Base-by-base conservation (phyloP, 371 early-diverging fungal genomes). In the Apophysomyces ossiformis region DNA sequence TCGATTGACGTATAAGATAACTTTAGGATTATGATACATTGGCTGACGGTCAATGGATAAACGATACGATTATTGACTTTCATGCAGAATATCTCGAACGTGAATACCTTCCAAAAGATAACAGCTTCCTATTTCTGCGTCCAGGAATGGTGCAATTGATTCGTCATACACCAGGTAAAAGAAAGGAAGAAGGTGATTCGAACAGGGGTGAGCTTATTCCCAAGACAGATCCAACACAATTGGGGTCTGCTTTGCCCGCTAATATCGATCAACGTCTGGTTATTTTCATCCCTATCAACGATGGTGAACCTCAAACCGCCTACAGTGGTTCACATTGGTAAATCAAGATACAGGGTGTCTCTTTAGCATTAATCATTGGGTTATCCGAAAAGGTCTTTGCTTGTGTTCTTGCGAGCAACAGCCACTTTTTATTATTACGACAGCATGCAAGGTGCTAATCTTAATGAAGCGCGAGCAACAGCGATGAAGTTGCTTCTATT, bases 1-100 rank as follows among this genome's bases (percentile, higher is more conserved):
- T 18, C 43, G 13, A 13, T 56, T 44, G 21, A 47, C 60, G 43
- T 50, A 60, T 18, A 59, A 35, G 6, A 26, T 54, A n/a, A 35
- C 8, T 26, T 50, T 38, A 79, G 81, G 86, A 86, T 67, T 62
- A 78, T 16, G 72, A 69, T 16, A 82, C 84, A 4, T 43, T 87
- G 13, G 67, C 69, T 8, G 82, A 81, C 7, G 73, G 79, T 15
- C 65, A 78, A 47, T 87, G 88, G 88, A 46, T 87, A 43, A 86
- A 86, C 63, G 88, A 87, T 67, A 83, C 84, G 2, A 80, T 87
- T 43, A 74, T 87, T 58, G 76, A 73, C 35, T 86, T 86, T 62
- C 74, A 83, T 60, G 84, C 75, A 69, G 88, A 87, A 54, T 81
- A 74, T 62, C 70, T 81, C 5, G 86, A 85, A 18, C 64, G 79